Percentiles rank a stretch among this genome's conserved stretches.
Evolutionary conservation across 2,329 filamentous ascomycete species (phyloP).

Genomic region (Fusarium sp.): DNA sequence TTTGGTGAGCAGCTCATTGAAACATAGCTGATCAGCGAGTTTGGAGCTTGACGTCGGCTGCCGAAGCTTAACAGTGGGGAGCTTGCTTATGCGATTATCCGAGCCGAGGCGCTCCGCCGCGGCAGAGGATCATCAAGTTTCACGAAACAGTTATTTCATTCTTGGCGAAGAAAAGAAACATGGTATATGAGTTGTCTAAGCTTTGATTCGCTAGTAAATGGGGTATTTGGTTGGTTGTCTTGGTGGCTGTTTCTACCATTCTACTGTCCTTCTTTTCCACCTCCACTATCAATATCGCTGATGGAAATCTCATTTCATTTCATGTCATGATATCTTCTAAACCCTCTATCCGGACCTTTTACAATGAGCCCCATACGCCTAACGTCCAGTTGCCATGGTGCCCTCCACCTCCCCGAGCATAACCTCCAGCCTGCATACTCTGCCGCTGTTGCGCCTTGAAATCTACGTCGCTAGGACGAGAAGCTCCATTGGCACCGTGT

Average conservation of each 20-base stretch:
- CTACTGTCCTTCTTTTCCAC: not conserved
- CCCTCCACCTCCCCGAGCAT: slow-evolving; percentile 57
- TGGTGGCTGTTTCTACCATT: not conserved
- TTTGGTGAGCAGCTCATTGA: slow-evolving; percentile 42
- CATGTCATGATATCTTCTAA: slow-evolving; percentile 8
- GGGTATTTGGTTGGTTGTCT: slow-evolving; percentile 35
- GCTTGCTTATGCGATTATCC: slow-evolving; percentile 53
- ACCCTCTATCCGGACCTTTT: slow-evolving; percentile 15
- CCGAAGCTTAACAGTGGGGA: slow-evolving; percentile 40
- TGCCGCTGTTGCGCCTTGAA: slow-evolving; percentile 72
- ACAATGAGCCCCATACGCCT: slow-evolving; percentile 72
- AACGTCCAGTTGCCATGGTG: slow-evolving; percentile 71
- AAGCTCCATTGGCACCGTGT: slow-evolving; percentile 75
- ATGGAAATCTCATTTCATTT: slow-evolving; percentile 12
- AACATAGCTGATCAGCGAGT: slow-evolving; percentile 32
- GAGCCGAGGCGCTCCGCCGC: slow-evolving; percentile 37
- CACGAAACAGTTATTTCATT: not conserved
- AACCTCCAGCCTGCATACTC: slow-evolving; percentile 72
- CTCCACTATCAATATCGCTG: not conserved
- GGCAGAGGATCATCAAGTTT: slow-evolving; percentile 26
- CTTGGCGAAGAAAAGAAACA: slow-evolving; percentile 7
- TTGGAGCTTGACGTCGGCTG: slow-evolving; percentile 35
- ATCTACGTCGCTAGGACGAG: slow-evolving; percentile 71
- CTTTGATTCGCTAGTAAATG: slow-evolving; percentile 6
- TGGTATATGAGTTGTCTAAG: slow-evolving; percentile 5